phyloP scores from a whole-genome alignment of 176 grass and related monocot species.

The Cenchrus americanus region DNA sequence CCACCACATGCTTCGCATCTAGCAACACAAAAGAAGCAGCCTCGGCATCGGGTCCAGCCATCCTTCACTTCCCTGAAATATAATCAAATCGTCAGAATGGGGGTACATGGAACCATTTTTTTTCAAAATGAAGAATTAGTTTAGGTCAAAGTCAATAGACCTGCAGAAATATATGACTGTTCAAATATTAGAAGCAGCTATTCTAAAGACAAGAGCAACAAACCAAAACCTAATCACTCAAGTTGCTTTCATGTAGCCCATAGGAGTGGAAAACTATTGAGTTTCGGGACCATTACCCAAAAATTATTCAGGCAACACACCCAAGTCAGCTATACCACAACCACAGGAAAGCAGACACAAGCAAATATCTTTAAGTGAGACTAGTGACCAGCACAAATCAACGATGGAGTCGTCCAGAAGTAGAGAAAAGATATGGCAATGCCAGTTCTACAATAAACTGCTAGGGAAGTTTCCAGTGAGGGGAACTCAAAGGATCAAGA shows the following conservation, averaged over 20 bases:
- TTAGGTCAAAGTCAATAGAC: constrained; percentile 43
- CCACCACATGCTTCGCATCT: constrained; percentile 88
- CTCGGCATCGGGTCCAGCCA: constrained; percentile 50
- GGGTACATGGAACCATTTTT: constrained; percentile 27
- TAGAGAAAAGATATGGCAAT: constrained; percentile 2
- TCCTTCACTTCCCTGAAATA: constrained; percentile 64
- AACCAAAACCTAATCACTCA: constrained; percentile 33
- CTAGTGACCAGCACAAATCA: constrained; percentile 38
- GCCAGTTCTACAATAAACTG: constrained; percentile 5
- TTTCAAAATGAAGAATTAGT: constrained; percentile 6
- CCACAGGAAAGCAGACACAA: constrained; percentile 28
- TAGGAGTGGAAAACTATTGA: constrained; percentile 4
- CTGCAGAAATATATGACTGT: constrained; percentile 16
- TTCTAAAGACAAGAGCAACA: constrained; percentile 43
- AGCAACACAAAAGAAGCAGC: constrained; percentile 81
- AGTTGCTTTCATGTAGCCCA: constrained; percentile 43
- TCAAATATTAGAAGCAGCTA: constrained; percentile 22
- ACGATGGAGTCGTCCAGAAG: neutral
- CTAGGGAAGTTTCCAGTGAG: neutral
- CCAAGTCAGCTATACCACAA: constrained; percentile 43
- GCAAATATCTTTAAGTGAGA: constrained; percentile 31
- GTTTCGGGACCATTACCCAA: constrained; percentile 22
- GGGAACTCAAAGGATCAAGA: constrained; percentile 8
- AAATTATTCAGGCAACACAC: constrained; percentile 33
- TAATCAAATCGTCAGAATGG: constrained; percentile 45